Percentiles rank a stretch among this genome's conserved stretches.
Conservation (phyloP, 768 basidiomycete species). For the Psilocybe subaeruginosa region DNA sequence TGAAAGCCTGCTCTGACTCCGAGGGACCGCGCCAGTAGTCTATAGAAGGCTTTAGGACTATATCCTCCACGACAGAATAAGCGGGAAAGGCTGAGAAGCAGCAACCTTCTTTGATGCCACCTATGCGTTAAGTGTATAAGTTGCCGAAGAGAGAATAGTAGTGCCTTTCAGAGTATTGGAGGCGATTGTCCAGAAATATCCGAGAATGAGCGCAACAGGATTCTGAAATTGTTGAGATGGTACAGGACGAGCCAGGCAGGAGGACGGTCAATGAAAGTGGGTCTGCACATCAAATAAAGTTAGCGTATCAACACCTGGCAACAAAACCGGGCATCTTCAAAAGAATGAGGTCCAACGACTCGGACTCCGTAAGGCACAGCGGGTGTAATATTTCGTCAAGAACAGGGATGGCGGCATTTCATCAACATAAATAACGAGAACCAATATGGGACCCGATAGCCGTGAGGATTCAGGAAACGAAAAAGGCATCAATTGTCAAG, state of each 20-base stretch:
- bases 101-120: slow-evolving; percentile 3
- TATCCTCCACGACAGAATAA: neutral
- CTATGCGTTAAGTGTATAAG: neutral
- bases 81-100: slow-evolving; percentile 2
- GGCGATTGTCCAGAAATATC: neutral
- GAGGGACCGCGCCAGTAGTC: slow-evolving; percentile 13
- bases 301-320: neutral
- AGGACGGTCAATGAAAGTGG: neutral
- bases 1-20: slow-evolving; percentile 4
- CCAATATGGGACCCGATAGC: neutral
- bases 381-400: neutral
- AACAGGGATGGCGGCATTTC: neutral
- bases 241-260: no score
- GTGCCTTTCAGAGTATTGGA: neutral
- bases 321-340: neutral
- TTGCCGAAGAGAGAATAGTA: neutral
- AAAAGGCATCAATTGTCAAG: slow-evolving; percentile 4
- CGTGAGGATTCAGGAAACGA: neutral
- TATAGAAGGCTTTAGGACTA: neutral
- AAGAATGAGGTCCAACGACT: neutral
- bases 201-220: neutral
- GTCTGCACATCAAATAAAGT: neutral
- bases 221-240: neutral
- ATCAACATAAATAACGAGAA: neutral
- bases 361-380: slow-evolving; percentile 5